Percentiles rank a stretch among this genome's conserved stretches.
phyloP scores from a whole-genome alignment of 1,284 basidiomycete species.

The Trametes versicolor region DNA sequence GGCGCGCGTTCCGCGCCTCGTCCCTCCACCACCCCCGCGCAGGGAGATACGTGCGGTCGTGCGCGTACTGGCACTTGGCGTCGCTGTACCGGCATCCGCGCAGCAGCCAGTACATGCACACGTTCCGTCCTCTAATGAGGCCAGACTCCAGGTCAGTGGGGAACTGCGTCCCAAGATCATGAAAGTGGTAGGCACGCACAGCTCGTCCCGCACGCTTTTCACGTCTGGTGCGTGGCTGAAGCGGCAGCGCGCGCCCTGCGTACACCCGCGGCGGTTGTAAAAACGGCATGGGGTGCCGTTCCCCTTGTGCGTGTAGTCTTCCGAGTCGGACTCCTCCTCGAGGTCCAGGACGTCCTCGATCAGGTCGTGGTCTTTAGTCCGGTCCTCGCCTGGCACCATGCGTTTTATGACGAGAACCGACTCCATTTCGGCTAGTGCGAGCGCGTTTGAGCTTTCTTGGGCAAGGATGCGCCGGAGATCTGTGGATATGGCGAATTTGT shows the following conservation, averaged over 20 bases:
- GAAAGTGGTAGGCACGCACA: slow-evolving; percentile 50
- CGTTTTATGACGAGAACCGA: slow-evolving; percentile 11
- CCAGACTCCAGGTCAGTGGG: not conserved
- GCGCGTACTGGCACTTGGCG: slow-evolving; percentile 48
- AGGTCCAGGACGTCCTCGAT: slow-evolving; percentile 47
- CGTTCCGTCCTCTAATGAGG: slow-evolving; percentile 48
- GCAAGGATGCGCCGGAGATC: slow-evolving; percentile 51
- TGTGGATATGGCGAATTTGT: slow-evolving; percentile 23
- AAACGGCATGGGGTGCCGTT: slow-evolving; percentile 60
- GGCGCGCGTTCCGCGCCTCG: not conserved
- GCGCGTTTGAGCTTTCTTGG: slow-evolving; percentile 45
- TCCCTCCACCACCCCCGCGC: slow-evolving; percentile 45
- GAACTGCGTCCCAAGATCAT: too few species aligned
- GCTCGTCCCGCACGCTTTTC: slow-evolving; percentile 58
- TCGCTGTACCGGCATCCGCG: slow-evolving; percentile 23
- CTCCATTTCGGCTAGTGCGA: slow-evolving; percentile 44
- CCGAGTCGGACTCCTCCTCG: slow-evolving; percentile 51
- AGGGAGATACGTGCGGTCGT: slow-evolving; percentile 45
- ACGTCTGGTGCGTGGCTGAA: slow-evolving; percentile 62
- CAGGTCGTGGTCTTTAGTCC: too few species aligned
- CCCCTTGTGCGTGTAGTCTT: slow-evolving; percentile 58
- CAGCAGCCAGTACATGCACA: slow-evolving; percentile 50
- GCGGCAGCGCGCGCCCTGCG: slow-evolving; percentile 49
- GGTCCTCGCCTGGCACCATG: slow-evolving; percentile 8
- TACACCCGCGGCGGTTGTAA: slow-evolving; percentile 60